A percentile compares a stretch with the other conserved stretches of the same genome.
Conservation (phyloP, 1,284 basidiomycete genomes). For the Stereum hirsutum region DNA sequence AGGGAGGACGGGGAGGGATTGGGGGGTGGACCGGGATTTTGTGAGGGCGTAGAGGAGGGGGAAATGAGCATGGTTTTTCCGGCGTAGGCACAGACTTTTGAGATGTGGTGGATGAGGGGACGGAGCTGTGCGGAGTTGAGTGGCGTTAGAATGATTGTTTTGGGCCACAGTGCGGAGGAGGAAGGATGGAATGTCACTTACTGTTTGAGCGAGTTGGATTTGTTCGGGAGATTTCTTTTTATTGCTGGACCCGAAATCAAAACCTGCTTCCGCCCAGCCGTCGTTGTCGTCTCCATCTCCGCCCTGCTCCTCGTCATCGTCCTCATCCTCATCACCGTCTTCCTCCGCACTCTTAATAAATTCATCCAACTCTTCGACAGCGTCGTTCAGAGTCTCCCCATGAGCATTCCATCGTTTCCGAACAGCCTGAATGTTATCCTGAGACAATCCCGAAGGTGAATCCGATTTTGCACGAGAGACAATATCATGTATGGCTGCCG, state of each 20-base stretch:
- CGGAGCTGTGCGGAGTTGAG: neutral
- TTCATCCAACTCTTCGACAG: slow-evolving; percentile 44
- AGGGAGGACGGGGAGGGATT: slow-evolving; percentile 1
- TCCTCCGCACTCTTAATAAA: slow-evolving; percentile 26
- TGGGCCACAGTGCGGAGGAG: neutral
- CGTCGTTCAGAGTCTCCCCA: slow-evolving; percentile 51
- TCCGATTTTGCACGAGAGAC: slow-evolving; percentile 39
- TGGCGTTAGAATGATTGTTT: neutral
- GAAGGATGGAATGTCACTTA: neutral
- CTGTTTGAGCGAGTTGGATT: slow-evolving; percentile 8
- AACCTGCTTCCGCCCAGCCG: slow-evolving; percentile 61
- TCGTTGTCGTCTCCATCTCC: slow-evolving; percentile 27
- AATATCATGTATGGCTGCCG: slow-evolving; percentile 56
- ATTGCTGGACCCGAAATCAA: slow-evolving; percentile 16
- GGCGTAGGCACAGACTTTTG: slow-evolving; percentile 1
- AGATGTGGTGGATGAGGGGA: neutral
- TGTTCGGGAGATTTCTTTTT: slow-evolving; percentile 5
- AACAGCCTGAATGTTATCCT: slow-evolving; percentile 52
- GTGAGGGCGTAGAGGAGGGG: neutral
- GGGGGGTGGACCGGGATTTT: neutral
- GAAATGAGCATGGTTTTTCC: neutral
- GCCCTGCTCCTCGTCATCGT: slow-evolving; percentile 2
- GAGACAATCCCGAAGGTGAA: slow-evolving; percentile 35
- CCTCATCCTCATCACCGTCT: slow-evolving; percentile 16
- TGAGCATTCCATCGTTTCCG: slow-evolving; percentile 45